phyloP scores from a whole-genome alignment of 208 protist genomes.

The Leptomonas pyrrhocoris region DNA sequence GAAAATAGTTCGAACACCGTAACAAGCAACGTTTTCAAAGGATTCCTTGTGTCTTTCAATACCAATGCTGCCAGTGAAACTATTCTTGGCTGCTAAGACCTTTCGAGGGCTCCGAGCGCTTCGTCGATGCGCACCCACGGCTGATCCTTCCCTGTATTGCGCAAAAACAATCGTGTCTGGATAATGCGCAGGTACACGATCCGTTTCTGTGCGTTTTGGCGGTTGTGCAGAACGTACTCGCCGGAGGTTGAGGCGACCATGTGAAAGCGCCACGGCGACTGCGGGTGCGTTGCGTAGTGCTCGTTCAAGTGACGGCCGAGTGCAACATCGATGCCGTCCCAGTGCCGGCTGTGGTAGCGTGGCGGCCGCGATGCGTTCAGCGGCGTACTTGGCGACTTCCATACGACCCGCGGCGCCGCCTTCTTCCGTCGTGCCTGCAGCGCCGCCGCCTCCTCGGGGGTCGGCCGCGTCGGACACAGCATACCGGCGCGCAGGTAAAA shows the following conservation, averaged over 20 bases:
- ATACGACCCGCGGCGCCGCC: constrained; percentile 18
- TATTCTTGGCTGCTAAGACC: background rate
- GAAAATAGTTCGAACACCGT: too few species aligned
- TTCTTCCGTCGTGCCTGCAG: constrained; percentile 1
- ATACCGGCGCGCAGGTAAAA: constrained; percentile 29
- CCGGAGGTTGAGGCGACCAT: constrained; percentile 46
- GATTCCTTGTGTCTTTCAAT: too few species aligned
- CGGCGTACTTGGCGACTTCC: constrained; percentile 9
- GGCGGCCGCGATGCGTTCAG: constrained; percentile 24
- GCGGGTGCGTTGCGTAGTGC: constrained; percentile 45
- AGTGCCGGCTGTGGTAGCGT: constrained; percentile 48
- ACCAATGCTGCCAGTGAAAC: too few species aligned
- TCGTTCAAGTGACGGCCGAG: constrained; percentile 52
- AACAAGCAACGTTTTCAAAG: too few species aligned
- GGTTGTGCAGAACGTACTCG: constrained; percentile 81
- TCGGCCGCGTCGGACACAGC: constrained; percentile 3
- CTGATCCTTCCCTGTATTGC: constrained; percentile 32
- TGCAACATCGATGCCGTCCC: constrained; percentile 68
- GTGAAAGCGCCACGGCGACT: constrained; percentile 59
- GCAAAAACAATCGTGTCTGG: constrained; percentile 58
- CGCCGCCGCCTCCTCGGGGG: constrained; percentile 4
- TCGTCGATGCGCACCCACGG: constrained; percentile 27
- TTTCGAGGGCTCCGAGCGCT: constrained; percentile 15
- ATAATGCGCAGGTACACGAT: constrained; percentile 63
- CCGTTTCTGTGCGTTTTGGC: constrained; percentile 33